Evolutionary conservation across 2,329 filamentous ascomycete genomes (phyloP), one percentile per base, ranked within the genome.

Genomic region (Penicillium sp.): DNA sequence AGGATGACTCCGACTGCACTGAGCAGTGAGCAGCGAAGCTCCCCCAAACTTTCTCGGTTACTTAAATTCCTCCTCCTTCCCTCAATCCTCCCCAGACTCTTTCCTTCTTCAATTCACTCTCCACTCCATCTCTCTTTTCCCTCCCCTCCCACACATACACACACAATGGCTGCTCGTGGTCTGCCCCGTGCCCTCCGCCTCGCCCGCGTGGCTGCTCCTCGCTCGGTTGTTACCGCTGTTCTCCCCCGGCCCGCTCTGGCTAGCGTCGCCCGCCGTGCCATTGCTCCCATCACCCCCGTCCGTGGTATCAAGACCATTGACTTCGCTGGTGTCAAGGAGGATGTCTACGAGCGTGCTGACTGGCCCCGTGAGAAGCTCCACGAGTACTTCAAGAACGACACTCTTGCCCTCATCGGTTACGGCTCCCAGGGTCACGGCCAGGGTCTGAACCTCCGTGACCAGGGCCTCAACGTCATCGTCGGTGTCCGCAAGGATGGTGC

Each of bases 301-400:
- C 90, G 95, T 78, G 95, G 95, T 80, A 83, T 97, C 78, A 98
- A 99, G 92, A 97, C 94, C 73, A 94, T 99, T 82, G 93, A 98
- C 88, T 99, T 99, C 81, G 95, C 95, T 72, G 95, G 93, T 76
- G 86, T 87, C 79, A 94, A 96, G 85, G 95, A 99, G 88, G 88
- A 89, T 71, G 95, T 99, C 79, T 97, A 91, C 80, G 95, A 99
- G 89, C 93, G 95, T 84, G 91, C 88, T 79, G 95, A 99, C 86
- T 99, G 95, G 95, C 95, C 95, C 72, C 89, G 91, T 81, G 94
- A 97, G 87, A 98, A 97, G 90, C 92, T 99, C 79, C 85, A 97
- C 91, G 92, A 98, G 70, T 99, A 94, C 90, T 99, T 99, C 91
- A 98, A 98, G 89, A 88, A 99, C 84, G 95, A 99, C 83, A 98